These are phyloP conservation scores for Xylaria sp. DNA, from an alignment of 2,329 filamentous ascomycete species.

Conservation along the genomic window DNA sequence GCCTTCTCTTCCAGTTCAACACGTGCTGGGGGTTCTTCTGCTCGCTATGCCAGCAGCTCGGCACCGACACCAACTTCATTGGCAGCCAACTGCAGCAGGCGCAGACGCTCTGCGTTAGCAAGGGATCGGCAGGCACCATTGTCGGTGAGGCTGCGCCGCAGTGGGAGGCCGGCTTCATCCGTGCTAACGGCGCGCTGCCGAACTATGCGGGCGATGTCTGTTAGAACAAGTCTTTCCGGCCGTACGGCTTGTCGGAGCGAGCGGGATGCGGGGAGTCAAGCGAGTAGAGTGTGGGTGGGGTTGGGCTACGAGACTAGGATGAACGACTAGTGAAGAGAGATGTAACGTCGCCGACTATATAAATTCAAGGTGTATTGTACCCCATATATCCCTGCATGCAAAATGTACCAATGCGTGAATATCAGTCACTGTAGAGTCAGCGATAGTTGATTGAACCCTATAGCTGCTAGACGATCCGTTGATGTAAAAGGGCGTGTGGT, in stretches of 20 bases:
- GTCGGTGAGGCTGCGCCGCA: slow-evolving; percentile 51
- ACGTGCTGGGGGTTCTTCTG: slow-evolving; percentile 56
- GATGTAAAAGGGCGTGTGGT: too few species aligned
- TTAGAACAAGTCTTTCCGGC: slow-evolving; percentile 38
- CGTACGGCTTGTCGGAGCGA: not conserved
- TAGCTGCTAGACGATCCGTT: too few species aligned
- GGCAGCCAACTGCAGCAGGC: slow-evolving; percentile 50
- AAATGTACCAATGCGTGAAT: not conserved
- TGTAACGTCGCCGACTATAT: slow-evolving; percentile 1
- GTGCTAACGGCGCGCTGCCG: slow-evolving; percentile 46
- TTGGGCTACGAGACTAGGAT: not conserved
- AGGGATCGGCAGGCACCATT: slow-evolving; percentile 50
- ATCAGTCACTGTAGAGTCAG: not conserved
- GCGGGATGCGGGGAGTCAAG: not conserved
- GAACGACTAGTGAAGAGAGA: not conserved
- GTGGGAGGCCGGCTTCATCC: slow-evolving; percentile 53
- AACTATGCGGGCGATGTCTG: slow-evolving; percentile 49
- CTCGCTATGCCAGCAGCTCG: slow-evolving; percentile 50
- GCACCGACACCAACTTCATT: slow-evolving; percentile 52
- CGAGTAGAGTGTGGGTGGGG: not conserved
- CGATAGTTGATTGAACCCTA: too few species aligned
- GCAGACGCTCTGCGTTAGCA: slow-evolving; percentile 51
- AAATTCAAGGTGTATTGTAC: not conserved
- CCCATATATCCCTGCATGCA: not conserved
- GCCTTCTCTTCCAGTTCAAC: slow-evolving; percentile 50